Evolutionary conservation across 1,284 basidiomycete species (phyloP), one percentile per base, ranked within the genome.

Genomic region (Ganoderma boninense): DNA sequence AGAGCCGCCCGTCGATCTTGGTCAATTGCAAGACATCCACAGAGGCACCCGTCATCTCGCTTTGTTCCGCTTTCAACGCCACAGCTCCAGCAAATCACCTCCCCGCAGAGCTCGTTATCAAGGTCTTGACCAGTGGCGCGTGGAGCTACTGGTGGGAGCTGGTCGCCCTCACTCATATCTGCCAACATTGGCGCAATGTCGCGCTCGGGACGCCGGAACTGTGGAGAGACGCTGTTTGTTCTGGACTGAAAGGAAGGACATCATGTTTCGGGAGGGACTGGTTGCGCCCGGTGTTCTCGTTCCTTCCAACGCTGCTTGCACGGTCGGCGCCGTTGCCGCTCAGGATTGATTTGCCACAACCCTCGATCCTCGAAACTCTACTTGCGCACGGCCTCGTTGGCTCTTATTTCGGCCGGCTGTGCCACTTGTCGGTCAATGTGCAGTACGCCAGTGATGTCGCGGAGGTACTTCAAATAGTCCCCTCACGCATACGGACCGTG

Each of bases 141-240:
- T 23, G n/a, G 38, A 16, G 13, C 35, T 4, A n/a, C 4, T 61
- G 59, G 59, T 11, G 6, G 38, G 35, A 23, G 38, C 8, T 40
- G n/a, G 38, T 66, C 20, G 23, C 54, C 7, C 42, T 69, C 4
- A n/a, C 62, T 0, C 68, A 69, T 20, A 61, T 69, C 49, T 69
- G 68, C 32, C 68, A 62, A 14, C 54, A n/a, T 18, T 69, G 68
- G 68, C 61, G 68, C 61, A 6, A 46, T 5, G 13, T 66, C n/a
- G 11, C 65, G 4, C 38, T 59, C 1, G 54, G 16, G 16, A 69
- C 57, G 68, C 68, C 65, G n/a, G 54, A 69, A n/a, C 46, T 66
- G 38, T 69, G 68, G 65, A 16, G 29, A 6, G 54, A 57, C 0
- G 54, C 32, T 1, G 32, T 18, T 35, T 29, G 16, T 5, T 8